Conservation (phyloP, 2,329 filamentous ascomycete species). For the Nannizziopsis arthrosporioides region DNA sequence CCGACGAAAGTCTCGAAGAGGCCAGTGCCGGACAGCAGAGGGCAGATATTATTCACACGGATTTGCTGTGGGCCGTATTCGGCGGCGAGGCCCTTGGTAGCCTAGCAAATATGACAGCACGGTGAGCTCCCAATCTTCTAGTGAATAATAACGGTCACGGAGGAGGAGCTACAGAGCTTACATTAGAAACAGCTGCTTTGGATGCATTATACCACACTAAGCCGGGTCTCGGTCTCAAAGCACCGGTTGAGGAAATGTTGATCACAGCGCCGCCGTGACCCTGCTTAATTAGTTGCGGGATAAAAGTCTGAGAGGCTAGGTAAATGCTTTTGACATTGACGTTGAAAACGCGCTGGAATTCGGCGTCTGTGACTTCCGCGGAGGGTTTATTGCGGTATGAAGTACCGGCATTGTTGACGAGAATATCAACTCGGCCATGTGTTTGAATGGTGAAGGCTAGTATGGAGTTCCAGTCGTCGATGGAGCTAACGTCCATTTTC, state of each 20-base stretch:
- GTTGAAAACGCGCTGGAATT: conserved; percentile 35
- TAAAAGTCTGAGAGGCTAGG: conserved; percentile 24
- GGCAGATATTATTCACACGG: conserved; percentile 60
- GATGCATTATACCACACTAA: conserved; percentile 38
- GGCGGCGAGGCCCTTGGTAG: conserved; percentile 56
- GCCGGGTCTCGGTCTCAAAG: conserved; percentile 32
- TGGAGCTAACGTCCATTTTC: conserved; percentile 27
- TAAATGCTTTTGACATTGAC: conserved; percentile 37
- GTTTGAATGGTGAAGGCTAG: conserved; percentile 23
- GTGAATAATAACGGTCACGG: neutral
- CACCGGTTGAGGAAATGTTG: conserved; percentile 36
- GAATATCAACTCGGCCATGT: conserved; percentile 30
- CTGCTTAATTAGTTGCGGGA: conserved; percentile 30
- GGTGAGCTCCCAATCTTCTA: neutral
- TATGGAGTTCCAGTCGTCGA: conserved; percentile 25
- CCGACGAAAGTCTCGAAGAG: conserved; percentile 41
- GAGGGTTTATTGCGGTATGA: conserved; percentile 34
- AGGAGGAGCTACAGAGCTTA: conserved; percentile 16
- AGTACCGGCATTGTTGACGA: conserved; percentile 40
- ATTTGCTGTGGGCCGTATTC: conserved; percentile 64
- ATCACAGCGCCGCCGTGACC: conserved; percentile 34
- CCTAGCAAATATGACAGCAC: conserved; percentile 24
- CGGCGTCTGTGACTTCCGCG: conserved; percentile 32
- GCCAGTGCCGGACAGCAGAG: conserved; percentile 55
- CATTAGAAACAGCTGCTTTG: conserved; percentile 37